Conservation (phyloP, 495 filamentous ascomycete species). For the Lineolata rhizophorae region DNA sequence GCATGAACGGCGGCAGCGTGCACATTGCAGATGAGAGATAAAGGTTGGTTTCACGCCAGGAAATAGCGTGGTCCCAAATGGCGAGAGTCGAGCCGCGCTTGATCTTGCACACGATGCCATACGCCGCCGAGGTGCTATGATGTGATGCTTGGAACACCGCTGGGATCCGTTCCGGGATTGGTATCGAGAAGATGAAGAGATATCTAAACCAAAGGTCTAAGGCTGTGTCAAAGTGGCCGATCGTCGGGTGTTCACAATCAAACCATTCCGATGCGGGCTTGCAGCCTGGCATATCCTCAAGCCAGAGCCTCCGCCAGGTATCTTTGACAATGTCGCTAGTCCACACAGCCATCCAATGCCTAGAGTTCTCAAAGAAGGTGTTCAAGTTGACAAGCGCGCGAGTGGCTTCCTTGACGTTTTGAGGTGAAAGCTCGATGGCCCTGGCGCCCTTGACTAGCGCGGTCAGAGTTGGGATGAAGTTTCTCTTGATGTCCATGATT, state of each 20-base stretch:
- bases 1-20: slow-evolving; percentile 33
- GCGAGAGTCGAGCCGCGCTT: slow-evolving; percentile 36
- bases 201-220: slow-evolving; percentile 40
- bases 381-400: slow-evolving; percentile 37
- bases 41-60: slow-evolving; percentile 39
- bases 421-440: slow-evolving; percentile 25
- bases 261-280: slow-evolving; percentile 31
- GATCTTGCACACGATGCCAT: slow-evolving; percentile 44
- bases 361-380: slow-evolving; percentile 35
- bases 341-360: slow-evolving; percentile 44
- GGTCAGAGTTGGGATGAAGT: slow-evolving; percentile 39
- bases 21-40: slow-evolving; percentile 37
- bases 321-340: slow-evolving; percentile 36
- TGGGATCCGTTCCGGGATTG: slow-evolving; percentile 38
- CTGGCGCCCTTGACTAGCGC: slow-evolving; percentile 36
- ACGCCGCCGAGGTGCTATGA: slow-evolving; percentile 40
- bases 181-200: slow-evolving; percentile 48
- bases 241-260: slow-evolving; percentile 33
- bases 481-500: slow-evolving; percentile 31
- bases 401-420: slow-evolving; percentile 32
- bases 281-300: slow-evolving; percentile 32
- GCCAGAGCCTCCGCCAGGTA: slow-evolving; percentile 38
- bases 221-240: slow-evolving; percentile 31
- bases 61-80: slow-evolving; percentile 49
- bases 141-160: slow-evolving; percentile 46